These are phyloP conservation scores for Kitagawia praeruptora DNA, from an alignment of 129 eudicot species.

Conservation along the genomic window DNA sequence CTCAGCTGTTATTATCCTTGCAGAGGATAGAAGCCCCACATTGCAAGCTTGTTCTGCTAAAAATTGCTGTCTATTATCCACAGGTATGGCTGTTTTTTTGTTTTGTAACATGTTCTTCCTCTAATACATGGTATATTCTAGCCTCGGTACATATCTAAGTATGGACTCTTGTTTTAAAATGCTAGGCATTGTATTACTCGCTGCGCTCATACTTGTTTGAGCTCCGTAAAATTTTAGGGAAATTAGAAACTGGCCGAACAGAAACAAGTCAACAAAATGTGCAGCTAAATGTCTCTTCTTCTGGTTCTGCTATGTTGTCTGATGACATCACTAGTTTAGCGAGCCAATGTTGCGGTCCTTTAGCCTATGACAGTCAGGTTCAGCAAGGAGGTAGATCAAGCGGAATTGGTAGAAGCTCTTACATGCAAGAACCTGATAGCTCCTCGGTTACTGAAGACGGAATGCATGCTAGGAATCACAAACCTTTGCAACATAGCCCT, in stretches of 20 bases:
- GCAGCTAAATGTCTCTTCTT: constrained; percentile 70
- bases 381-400: constrained; percentile 58
- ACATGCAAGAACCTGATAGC: constrained; percentile 75
- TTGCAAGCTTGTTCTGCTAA: constrained; percentile 50
- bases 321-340: constrained; percentile 45
- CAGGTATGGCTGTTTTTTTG: constrained; percentile 25
- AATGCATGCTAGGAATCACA: constrained; percentile 34
- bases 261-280: constrained; percentile 86
- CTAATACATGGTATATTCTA: neutral
- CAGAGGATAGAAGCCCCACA: constrained; percentile 54
- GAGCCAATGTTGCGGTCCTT: constrained; percentile 48
- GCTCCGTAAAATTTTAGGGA: constrained; percentile 78
- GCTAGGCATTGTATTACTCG: constrained; percentile 79
- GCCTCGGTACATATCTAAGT: neutral
- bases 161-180: neutral
- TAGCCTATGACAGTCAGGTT: constrained; percentile 45
- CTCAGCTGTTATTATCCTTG: constrained; percentile 49
- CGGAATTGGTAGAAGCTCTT: constrained; percentile 50
- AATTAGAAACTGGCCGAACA: constrained; percentile 70
- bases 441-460: constrained; percentile 46
- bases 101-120: neutral
- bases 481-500: constrained; percentile 47
- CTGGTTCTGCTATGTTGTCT: constrained; percentile 21
- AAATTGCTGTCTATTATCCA: constrained; percentile 41
- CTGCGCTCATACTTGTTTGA: constrained; percentile 90